A percentile compares a stretch with the other conserved stretches of the same genome.
phyloP scores from a whole-genome alignment of 108 stramenopile species.

The Aurantiochytrium sp. region DNA sequence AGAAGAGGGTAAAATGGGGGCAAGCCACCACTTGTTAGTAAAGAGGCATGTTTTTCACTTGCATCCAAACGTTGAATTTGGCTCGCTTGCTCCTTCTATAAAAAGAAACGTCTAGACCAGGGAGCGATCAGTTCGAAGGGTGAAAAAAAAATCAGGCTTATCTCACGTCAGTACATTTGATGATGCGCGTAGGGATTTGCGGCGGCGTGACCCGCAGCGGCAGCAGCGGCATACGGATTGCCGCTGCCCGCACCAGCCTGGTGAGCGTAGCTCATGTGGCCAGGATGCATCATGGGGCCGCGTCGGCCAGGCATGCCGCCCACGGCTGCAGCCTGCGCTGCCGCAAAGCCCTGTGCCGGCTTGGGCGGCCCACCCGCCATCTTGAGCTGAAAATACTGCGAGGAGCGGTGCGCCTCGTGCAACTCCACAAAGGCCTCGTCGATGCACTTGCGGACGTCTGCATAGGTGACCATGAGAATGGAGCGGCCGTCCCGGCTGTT shows the following conservation, averaged over 20 bases:
- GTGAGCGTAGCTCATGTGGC: neutral
- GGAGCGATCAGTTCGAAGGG: too few species aligned
- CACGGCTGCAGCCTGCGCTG: neutral
- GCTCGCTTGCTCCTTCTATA: too few species aligned
- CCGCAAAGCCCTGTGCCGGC: neutral
- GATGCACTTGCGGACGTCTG: slow-evolving; percentile 31
- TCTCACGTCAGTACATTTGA: neutral
- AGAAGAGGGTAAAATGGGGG: too few species aligned
- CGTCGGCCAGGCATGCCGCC: neutral
- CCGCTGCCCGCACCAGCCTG: neutral
- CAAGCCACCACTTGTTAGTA: neutral
- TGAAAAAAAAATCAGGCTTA: too few species aligned
- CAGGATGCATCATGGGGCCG: neutral
- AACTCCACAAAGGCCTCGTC: neutral
- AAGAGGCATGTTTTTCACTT: neutral
- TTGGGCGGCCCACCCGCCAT: neutral
- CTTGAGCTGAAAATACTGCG: neutral
- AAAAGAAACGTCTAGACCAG: too few species aligned
- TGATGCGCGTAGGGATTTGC: neutral
- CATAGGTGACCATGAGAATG: slow-evolving; percentile 39
- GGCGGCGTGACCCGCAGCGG: neutral
- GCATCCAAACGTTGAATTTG: too few species aligned
- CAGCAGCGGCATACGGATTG: neutral
- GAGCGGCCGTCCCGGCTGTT: slow-evolving; percentile 38
- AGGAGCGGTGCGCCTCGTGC: neutral